Evolutionary conservation across 208 protist species (phyloP).

Genomic region (Acanthamoeba lenticulata): DNA sequence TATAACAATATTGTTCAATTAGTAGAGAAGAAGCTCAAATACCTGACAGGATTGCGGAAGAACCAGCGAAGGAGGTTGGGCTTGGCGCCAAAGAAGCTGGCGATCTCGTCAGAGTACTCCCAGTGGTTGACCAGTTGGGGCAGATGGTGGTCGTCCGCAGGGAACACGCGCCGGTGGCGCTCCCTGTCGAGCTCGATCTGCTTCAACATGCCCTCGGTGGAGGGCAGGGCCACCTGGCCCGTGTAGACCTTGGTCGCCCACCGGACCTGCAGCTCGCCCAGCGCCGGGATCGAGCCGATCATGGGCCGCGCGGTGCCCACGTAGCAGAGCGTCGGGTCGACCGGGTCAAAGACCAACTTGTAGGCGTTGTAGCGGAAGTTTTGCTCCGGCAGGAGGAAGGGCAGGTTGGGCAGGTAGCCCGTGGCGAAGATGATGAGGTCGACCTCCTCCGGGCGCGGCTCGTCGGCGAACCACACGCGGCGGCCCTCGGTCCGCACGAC

Average conservation of each 20-base stretch:
- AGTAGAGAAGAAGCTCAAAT: too few species aligned
- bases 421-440: constrained; percentile 66
- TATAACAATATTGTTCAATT: too few species aligned
- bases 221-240: constrained; percentile 48
- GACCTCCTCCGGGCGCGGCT: constrained; percentile 22
- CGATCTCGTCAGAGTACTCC: constrained; percentile 65
- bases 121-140: constrained; percentile 68
- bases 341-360: constrained; percentile 63
- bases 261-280: constrained; percentile 49
- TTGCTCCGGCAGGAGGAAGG: not conserved
- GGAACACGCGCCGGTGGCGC: constrained; percentile 30
- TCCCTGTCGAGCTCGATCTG: not conserved
- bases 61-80: constrained; percentile 60
- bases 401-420: constrained; percentile 25
- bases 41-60: constrained; percentile 61
- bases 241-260: constrained; percentile 58
- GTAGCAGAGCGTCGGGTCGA: constrained; percentile 50
- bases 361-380: constrained; percentile 26
- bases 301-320: constrained; percentile 56
- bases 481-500: constrained; percentile 30
- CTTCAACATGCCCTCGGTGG: not conserved
- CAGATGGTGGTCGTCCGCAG: constrained; percentile 19
- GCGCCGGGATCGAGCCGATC: constrained; percentile 59
- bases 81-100: constrained; percentile 60
- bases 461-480: constrained; percentile 48